phyloP scores from a whole-genome alignment of 139 green algal species.

The Chlamydomonas sphaeroides region DNA sequence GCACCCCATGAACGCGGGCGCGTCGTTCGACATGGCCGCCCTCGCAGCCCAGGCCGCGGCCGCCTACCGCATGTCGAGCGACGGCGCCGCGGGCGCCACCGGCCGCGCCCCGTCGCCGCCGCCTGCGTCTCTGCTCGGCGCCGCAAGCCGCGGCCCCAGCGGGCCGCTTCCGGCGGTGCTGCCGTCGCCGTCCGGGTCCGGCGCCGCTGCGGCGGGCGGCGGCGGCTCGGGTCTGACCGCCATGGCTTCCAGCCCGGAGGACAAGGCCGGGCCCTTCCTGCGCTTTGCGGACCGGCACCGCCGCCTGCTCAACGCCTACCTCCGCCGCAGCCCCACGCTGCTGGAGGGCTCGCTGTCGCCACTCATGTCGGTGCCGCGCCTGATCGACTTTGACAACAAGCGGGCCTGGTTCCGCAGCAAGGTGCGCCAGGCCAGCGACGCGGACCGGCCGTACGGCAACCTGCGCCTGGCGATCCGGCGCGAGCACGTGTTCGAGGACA shows the following conservation, averaged over 20 bases:
- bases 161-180: constrained; percentile 3
- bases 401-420: constrained; percentile 82
- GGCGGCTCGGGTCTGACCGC: too few relatives aligned
- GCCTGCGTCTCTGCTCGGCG: neutral
- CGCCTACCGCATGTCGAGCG: neutral
- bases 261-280: constrained; percentile 19
- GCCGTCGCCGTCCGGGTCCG: neutral
- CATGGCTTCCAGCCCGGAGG: neutral
- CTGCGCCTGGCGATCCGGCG: constrained; percentile 87
- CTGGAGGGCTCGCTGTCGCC: constrained; percentile 82
- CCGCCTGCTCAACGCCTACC: constrained; percentile 90
- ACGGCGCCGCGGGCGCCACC: neutral
- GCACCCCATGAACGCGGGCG: neutral
- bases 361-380: constrained; percentile 81
- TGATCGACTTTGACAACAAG: constrained; percentile 99
- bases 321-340: constrained; percentile 79
- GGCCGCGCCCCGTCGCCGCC: neutral
- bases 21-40: neutral
- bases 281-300: constrained; percentile 89
- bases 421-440: constrained; percentile 45
- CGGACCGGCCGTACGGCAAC: constrained; percentile 67
- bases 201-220: neutral
- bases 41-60: neutral
- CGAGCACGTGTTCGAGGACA: constrained; percentile 95
- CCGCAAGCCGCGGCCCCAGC: constrained; percentile 26